A percentile compares a stretch with the other conserved stretches of the same genome.
Evolutionary conservation across 306 rosid genomes (phyloP).

Genomic region (Pyrus bretschneideri): DNA sequence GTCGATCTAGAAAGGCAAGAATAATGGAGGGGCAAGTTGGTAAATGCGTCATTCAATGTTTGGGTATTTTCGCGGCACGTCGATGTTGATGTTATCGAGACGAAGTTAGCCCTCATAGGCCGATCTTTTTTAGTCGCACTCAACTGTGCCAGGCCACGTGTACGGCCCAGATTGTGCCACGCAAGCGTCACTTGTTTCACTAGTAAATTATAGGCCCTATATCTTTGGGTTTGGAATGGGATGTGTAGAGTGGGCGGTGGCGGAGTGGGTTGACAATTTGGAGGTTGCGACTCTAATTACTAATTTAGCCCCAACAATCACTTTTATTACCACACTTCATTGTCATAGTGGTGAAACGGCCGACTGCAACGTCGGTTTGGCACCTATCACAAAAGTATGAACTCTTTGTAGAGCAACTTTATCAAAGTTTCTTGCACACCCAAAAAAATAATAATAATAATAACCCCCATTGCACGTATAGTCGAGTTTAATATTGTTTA

Average conservation of each 20-base stretch:
- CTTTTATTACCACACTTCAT: neutral
- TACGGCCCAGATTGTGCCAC: neutral
- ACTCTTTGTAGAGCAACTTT: too few relatives aligned
- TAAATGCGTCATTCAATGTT: neutral
- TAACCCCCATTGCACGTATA: too few relatives aligned
- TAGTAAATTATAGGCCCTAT: neutral
- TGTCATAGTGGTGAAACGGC: neutral
- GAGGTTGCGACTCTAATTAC: neutral
- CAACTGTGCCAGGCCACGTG: conserved; percentile 4
- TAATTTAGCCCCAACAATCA: neutral
- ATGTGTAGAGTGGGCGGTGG: neutral
- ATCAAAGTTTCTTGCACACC: too few relatives aligned
- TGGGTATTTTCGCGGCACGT: conserved; percentile 6
- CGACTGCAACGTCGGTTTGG: too few relatives aligned
- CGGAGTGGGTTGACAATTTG: neutral
- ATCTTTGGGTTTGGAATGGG: neutral
- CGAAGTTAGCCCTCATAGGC: conserved; percentile 15
- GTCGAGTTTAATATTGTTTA: too few relatives aligned
- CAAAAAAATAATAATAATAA: too few relatives aligned
- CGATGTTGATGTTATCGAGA: conserved; percentile 15
- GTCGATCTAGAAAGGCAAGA: too few relatives aligned
- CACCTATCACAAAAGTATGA: too few relatives aligned
- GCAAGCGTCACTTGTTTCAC: neutral
- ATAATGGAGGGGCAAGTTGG: neutral
- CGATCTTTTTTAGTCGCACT: neutral